phyloP scores from a whole-genome alignment of 768 basidiomycete genomes.

The Phlebiopsis flavidoalba region DNA sequence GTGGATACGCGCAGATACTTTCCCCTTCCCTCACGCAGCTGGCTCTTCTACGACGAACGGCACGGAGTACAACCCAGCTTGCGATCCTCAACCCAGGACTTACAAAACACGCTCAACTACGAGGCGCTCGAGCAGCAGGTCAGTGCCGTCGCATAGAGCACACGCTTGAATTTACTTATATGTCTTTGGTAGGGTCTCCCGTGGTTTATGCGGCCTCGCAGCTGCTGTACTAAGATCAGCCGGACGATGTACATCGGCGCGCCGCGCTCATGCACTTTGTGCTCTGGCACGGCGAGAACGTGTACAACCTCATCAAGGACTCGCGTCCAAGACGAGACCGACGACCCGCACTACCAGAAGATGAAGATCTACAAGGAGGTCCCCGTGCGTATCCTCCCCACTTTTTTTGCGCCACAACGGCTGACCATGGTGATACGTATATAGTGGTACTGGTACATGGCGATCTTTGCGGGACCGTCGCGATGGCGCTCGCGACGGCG shows the following conservation, averaged over 20 bases:
- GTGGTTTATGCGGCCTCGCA: constrained; percentile 43
- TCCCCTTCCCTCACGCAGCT: constrained; percentile 40
- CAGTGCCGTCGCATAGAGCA: constrained; percentile 17
- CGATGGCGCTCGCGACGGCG: constrained; percentile 46
- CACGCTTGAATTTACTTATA: constrained; percentile 1
- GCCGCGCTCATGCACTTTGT: constrained; percentile 22
- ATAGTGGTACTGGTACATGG: constrained; percentile 35
- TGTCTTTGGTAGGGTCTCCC: constrained; percentile 29
- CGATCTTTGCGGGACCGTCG: constrained; percentile 36
- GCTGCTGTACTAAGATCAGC: constrained; percentile 28
- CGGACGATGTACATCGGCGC: constrained; percentile 17
- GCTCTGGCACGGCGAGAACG: constrained; percentile 50
- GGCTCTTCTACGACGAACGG: constrained; percentile 40
- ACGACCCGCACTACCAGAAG: constrained; percentile 52
- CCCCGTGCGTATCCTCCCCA: constrained; percentile 22
- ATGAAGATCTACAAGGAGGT: constrained; percentile 43
- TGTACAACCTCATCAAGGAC: constrained; percentile 31
- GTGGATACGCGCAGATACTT: constrained; percentile 54
- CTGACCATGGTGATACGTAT: not conserved
- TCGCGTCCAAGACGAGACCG: constrained; percentile 24
- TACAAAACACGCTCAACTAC: constrained; percentile 44
- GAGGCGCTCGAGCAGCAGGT: constrained; percentile 36
- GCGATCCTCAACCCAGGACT: constrained; percentile 48
- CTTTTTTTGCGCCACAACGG: too few relatives aligned
- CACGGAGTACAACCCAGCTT: constrained; percentile 45